phyloP scores from a whole-genome alignment of 148 eudicot species.

The Hydrangea macrophylla region DNA sequence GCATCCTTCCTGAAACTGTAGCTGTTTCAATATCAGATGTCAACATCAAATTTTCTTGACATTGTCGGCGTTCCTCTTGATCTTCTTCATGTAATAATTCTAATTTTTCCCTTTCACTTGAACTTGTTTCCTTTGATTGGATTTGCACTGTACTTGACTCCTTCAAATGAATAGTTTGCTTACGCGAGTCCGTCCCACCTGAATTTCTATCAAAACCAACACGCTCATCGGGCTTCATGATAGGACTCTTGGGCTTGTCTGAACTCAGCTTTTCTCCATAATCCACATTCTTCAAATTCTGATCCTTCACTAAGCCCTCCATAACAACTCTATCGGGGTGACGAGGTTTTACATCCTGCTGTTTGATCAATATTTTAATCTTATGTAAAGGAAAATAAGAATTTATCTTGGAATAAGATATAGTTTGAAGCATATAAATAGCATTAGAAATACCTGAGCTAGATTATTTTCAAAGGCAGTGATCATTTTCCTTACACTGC shows the following conservation, averaged over 20 bases:
- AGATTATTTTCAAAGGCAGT: slow-evolving; percentile 66
- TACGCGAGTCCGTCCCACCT: slow-evolving; percentile 10
- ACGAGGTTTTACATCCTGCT: slow-evolving; percentile 51
- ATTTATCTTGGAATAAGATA: slow-evolving; percentile 2
- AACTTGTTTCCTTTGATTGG: slow-evolving; percentile 13
- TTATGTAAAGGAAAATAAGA: slow-evolving; percentile 5
- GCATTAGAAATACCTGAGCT: slow-evolving; percentile 51
- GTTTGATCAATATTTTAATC: slow-evolving; percentile 17
- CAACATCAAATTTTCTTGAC: slow-evolving; percentile 21
- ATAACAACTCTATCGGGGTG: slow-evolving; percentile 28
- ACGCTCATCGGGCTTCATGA: slow-evolving; percentile 21
- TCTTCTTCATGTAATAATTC: slow-evolving; percentile 4
- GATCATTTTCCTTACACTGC: slow-evolving; percentile 66
- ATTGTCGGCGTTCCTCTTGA: slow-evolving; percentile 14
- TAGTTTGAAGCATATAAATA: slow-evolving; percentile 7
- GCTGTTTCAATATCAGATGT: slow-evolving; percentile 25
- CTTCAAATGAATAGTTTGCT: slow-evolving; percentile 3
- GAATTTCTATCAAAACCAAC: slow-evolving; percentile 1
- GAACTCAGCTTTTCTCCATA: slow-evolving; percentile 6
- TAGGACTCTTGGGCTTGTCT: slow-evolving; percentile 14
- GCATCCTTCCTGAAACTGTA: slow-evolving; percentile 22
- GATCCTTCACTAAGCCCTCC: slow-evolving; percentile 20
- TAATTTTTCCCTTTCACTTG: slow-evolving; percentile 11
- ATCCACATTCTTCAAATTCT: slow-evolving; percentile 11
- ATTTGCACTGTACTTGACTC: slow-evolving; percentile 5